Evolutionary conservation across 2,329 filamentous ascomycete genomes (phyloP).

Genomic region (Sphaerostilbella broomeana): DNA sequence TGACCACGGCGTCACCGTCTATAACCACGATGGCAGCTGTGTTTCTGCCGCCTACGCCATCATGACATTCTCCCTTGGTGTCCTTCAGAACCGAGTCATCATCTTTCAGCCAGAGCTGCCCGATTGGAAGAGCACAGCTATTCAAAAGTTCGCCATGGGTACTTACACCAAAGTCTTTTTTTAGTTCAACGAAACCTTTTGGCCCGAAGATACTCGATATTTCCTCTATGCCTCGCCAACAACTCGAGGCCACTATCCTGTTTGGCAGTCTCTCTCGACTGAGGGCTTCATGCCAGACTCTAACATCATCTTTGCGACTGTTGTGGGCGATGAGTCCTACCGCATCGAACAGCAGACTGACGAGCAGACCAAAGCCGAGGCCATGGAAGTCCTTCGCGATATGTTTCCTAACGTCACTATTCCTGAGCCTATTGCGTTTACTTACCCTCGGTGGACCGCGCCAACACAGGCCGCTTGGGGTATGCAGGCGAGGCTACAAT

Average conservation of each 20-base stretch:
- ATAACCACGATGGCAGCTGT: conserved; percentile 48
- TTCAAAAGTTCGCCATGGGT: conserved; percentile 60
- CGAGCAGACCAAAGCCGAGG: conserved; percentile 49
- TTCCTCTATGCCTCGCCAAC: conserved; percentile 40
- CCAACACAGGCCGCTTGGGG: conserved; percentile 55
- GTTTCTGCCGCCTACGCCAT: conserved; percentile 56
- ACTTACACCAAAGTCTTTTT: conserved; percentile 70
- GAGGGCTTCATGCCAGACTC: conserved; percentile 53
- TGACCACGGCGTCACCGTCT: conserved; percentile 45
- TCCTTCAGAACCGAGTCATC: conserved; percentile 56
- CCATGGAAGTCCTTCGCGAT: conserved; percentile 48
- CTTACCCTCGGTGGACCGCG: conserved; percentile 49
- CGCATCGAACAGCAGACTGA: conserved; percentile 53
- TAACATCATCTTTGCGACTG: conserved; percentile 60
- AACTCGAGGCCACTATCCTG: conserved; percentile 40
- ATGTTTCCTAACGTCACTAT: conserved; percentile 55
- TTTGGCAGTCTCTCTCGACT: conserved; percentile 57
- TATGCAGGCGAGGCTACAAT: conserved; percentile 61
- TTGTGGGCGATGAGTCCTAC: conserved; percentile 50
- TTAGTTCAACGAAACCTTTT: conserved; percentile 62
- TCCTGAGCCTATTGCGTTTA: conserved; percentile 53
- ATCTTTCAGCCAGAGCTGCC: conserved; percentile 54
- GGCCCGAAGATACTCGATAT: conserved; percentile 41
- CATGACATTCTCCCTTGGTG: conserved; percentile 61
- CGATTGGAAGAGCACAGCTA: conserved; percentile 56